Evolutionary conservation across 768 basidiomycete genomes (phyloP), one percentile per base, ranked within the genome.

Genomic region (Hygrocybe coccinea): DNA sequence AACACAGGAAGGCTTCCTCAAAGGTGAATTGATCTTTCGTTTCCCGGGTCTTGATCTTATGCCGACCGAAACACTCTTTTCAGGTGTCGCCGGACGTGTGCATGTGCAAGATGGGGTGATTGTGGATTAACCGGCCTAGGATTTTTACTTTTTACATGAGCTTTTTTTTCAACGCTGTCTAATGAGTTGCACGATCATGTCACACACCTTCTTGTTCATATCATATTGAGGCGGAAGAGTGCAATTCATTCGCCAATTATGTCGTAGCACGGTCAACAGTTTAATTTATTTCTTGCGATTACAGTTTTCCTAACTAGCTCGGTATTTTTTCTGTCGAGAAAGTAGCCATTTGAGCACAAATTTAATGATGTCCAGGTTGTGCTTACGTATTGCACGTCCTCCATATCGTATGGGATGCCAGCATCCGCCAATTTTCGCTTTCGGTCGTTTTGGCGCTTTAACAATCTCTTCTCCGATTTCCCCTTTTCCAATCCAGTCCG

Each of bases 321-420:
- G n/a, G n/a, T n/a, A n/a, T n/a, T n/a, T 50, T 37, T 50, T 36
- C 35, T 34, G 5, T 17, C 5, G 11, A 35, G n/a, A 12, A 19
- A 10, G 24, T 38, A 21, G n/a, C 35, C 21, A 44, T 6, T 17
- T 10, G 2, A 15, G 38, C 36, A 38, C 6, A 21, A 15, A 34
- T 19, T n/a, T 25, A 21, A 21, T 19, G 21, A 54, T 21, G 4
- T 36, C 19, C 10, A 24, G 1, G 22, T 14, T n/a, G 9, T 22
- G 80, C 91, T 72, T 68, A 93, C 91, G 74, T 95, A 97, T 67
- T 85, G 84, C 45, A 84, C 84, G n/a, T 76, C 75, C 39, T 85
- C 81, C 51, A 95, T 85, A 60, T 93, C 83, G 65, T 98, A 98
- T 47, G 86, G 79, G 67, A 99, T 95, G 4, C 94, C 95, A 7